These are phyloP conservation scores for Penicillium sp. DNA, from an alignment of 2,329 filamentous ascomycete species.

Conservation along the genomic window DNA sequence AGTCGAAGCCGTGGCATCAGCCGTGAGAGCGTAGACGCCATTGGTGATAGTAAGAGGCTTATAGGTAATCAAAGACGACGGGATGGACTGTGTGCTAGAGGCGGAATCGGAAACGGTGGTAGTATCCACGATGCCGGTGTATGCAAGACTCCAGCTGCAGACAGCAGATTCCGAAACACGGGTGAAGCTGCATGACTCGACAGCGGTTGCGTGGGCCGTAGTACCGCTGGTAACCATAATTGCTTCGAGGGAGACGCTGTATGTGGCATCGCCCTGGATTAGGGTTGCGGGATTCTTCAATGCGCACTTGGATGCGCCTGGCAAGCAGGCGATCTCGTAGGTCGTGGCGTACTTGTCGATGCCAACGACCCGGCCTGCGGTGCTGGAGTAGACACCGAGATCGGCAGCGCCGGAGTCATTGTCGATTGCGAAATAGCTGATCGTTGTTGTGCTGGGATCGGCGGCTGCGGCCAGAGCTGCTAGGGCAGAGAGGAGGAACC, in stretches of 20 bases:
- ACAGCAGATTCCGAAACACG: slow-evolving; percentile 9
- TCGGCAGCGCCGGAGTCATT: background rate
- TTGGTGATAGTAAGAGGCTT: slow-evolving; percentile 2
- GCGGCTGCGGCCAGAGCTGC: slow-evolving; percentile 3
- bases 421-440: slow-evolving; percentile 7
- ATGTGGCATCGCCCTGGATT: slow-evolving; percentile 13
- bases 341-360: slow-evolving; percentile 10
- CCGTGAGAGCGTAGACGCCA: background rate
- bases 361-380: slow-evolving; percentile 3
- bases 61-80: background rate
- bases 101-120: background rate
- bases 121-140: background rate
- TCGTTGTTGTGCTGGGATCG: slow-evolving; percentile 6
- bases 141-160: slow-evolving; percentile 1
- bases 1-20: slow-evolving; percentile 9
- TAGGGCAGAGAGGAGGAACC: slow-evolving; percentile 3
- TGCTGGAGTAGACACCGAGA: slow-evolving; percentile 2
- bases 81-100: background rate
- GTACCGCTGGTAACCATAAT: background rate
- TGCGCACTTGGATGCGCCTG: slow-evolving; percentile 1
- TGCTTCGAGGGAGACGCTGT: background rate
- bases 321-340: slow-evolving; percentile 6
- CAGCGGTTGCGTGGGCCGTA: background rate
- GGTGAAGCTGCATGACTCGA: slow-evolving; percentile 11
- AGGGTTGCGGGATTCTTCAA: slow-evolving; percentile 5